Percentiles rank a stretch among this genome's conserved stretches.
These are phyloP conservation scores for Nitzschia palea DNA, from an alignment of 108 stramenopile genomes.

Conservation along the genomic window DNA sequence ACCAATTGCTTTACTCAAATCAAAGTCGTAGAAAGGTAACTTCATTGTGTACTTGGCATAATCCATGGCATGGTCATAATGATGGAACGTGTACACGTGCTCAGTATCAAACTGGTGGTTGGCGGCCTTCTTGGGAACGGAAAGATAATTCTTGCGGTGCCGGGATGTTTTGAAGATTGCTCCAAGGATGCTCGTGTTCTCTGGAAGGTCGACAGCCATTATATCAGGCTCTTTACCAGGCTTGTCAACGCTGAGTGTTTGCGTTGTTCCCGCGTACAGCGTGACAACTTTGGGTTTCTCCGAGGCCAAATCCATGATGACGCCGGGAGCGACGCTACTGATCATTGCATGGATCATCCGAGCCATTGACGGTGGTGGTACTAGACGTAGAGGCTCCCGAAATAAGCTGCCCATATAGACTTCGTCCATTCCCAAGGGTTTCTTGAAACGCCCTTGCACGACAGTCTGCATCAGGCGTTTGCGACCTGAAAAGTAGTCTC, in stretches of 20 bases:
- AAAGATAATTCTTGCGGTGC: too few species aligned
- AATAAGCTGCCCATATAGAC: constrained; percentile 58
- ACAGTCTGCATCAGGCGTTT: constrained; percentile 56
- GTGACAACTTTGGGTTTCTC: constrained; percentile 16
- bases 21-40: too few species aligned
- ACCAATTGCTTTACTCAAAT: too few species aligned
- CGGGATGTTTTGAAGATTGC: too few species aligned
- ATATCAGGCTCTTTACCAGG: constrained; percentile 25
- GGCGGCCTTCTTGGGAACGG: too few species aligned
- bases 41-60: too few species aligned
- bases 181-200: too few species aligned
- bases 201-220: too few species aligned
- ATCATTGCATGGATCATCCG: constrained; percentile 4
- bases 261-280: constrained; percentile 2
- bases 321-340: constrained; percentile 12
- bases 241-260: constrained; percentile 18
- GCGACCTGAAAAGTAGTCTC: constrained; percentile 54
- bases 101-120: too few species aligned
- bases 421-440: constrained; percentile 42
- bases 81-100: too few species aligned
- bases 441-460: constrained; percentile 66
- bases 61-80: too few species aligned
- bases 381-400: constrained; percentile 38
- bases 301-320: constrained; percentile 16
- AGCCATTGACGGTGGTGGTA: constrained; percentile 1